Evolutionary conservation across 1,284 basidiomycete species (phyloP), one percentile per base, ranked within the genome.

Genomic region (Ganoderma resinaceum): DNA sequence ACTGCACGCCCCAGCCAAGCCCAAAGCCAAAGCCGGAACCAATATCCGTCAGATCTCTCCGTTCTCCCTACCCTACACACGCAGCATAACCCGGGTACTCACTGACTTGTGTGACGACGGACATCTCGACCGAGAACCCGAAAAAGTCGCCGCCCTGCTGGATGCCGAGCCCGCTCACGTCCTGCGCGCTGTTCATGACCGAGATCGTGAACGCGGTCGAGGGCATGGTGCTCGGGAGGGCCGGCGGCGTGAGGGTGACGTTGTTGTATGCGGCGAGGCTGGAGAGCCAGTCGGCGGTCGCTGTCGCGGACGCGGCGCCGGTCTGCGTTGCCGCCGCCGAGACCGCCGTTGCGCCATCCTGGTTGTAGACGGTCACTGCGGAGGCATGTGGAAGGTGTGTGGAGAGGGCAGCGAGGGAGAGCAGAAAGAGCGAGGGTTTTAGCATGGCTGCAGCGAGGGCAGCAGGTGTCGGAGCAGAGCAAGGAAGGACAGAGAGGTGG

Each of bases 91-190:
- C 49, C 23, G 79, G 43, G 31, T 57, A 87, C 89, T 79, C 77
- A 90, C 89, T 79, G 63, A 91, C 81, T 80, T 88, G 86, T 67
- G 86, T 86, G 1, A 86, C 87, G 18, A 93, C 89, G 31, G 89
- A 91, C 82, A 93, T 85, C 78, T 93, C 92, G 63, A 94, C 82
- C 1, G 89, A 91, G 73, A 93, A 91, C 0, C 92, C 91, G 63
- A 88, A 82, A 74, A 92, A 92, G 42, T 86, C 84, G 12, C 90
- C 90, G 63, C 80, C 80, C 70, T 88, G 86, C 3, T 81, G 79
- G 52, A 91, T 89, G 1, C 86, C 88, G 5, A 86, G 77, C 0
- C 82, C 84, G n/a, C 55, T 62, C 70, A 62, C 75, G 72, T 55
- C 68, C 49, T 66, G 59, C 11, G 73, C 70, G 59, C 53, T 71